phyloP scores from a whole-genome alignment of 805 yeast genomes.

The Sugiyamaella floridensis region DNA sequence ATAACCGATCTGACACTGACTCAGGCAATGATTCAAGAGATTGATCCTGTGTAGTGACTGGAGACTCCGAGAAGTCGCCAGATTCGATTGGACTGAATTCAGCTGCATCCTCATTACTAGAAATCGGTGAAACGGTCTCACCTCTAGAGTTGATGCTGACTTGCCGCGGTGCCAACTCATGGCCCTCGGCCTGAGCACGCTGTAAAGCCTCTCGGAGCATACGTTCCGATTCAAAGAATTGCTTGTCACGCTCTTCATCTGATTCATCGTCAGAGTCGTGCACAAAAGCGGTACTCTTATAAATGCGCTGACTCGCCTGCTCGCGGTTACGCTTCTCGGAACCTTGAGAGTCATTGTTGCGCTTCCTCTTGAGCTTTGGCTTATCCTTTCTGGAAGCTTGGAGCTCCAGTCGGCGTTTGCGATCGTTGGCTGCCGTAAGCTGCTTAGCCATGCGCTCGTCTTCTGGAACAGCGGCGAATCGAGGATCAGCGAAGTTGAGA shows the following conservation, averaged over 20 bases:
- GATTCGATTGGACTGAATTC: neutral
- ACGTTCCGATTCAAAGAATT: conserved; percentile 52
- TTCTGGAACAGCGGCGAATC: conserved; percentile 20
- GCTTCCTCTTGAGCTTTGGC: conserved; percentile 1
- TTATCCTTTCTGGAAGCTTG: neutral
- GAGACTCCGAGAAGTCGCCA: neutral
- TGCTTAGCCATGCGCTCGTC: conserved; percentile 21
- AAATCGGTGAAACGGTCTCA: too few relatives aligned
- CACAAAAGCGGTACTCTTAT: conserved; percentile 48
- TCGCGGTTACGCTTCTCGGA: conserved; percentile 5
- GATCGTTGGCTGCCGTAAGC: conserved; percentile 4
- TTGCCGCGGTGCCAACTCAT: neutral
- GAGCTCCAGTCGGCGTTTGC: neutral
- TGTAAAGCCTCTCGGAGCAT: conserved; percentile 21
- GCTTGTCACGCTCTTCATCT: conserved; percentile 47
- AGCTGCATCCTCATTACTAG: neutral
- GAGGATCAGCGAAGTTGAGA: conserved; percentile 17
- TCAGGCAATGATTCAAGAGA: neutral
- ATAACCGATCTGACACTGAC: neutral
- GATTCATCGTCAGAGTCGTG: conserved; percentile 58
- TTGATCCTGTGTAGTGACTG: neutral
- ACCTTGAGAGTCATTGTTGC: conserved; percentile 16
- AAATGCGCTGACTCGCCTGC: conserved; percentile 8
- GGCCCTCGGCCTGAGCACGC: neutral
- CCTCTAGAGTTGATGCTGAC: neutral